Base-by-base conservation (phyloP, 257 asterid species). In the Echium plantagineum region DNA sequence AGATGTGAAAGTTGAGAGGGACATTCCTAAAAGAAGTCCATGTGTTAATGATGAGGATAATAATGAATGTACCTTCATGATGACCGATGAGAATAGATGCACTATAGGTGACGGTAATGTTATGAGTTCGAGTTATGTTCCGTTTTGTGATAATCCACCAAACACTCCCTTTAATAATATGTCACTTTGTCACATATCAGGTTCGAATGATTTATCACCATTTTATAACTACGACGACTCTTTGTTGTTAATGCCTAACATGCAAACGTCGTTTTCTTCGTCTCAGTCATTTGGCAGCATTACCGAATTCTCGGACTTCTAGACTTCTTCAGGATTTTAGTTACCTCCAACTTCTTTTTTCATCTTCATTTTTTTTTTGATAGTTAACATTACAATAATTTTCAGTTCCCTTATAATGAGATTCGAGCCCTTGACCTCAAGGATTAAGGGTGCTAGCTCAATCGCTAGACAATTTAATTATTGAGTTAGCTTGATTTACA, bases 281-380 rank as follows among this genome's bases (percentile, higher is more conserved):
- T n/a, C 72, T n/a, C 52, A 75, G 4, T 56, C 68, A 19, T 26
- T 67, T 26, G 81, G 69, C 18, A 66, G 56, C 59, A 53, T 72
- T 68, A 72, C 62, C 21, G 75, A 72, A 60, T 58, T 71, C 32
- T 71, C 70, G 9, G 74, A 75, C 1, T 59, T 68, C 62, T 74
- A 35, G 46, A 7, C 2, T 7, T 12, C 9, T 3, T 42, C 13
- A 42, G 0, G 4, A 42, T 42, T 42, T 10, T 42, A 10, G 5
- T 42, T 42, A 10, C 17, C 49, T 42, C n/a, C n/a, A n/a, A n/a
- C n/a, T n/a, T n/a, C n/a, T n/a, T n/a, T n/a, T n/a, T n/a, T n/a
- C n/a, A n/a, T n/a, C n/a, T n/a, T n/a, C n/a, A n/a, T n/a, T n/a
- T n/a, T n/a, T n/a, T n/a, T n/a, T n/a, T n/a, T n/a, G n/a, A n/a